Base-by-base conservation (phyloP, 2,329 filamentous ascomycete species). In the Aspergillus brasiliensis region DNA sequence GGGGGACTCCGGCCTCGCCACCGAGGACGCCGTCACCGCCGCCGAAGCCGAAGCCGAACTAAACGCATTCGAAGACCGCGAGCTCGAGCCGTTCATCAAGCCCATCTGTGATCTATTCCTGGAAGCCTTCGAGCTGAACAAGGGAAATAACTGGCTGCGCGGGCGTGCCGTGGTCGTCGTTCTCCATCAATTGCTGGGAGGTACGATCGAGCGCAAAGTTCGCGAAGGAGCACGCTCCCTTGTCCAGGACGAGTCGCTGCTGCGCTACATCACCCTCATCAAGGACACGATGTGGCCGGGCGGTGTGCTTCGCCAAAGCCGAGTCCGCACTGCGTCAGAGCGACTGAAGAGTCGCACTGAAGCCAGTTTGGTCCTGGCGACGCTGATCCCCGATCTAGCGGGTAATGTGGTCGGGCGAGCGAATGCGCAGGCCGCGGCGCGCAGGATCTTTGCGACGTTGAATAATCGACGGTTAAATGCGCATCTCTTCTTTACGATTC, bases 31-130 rank as follows among this genome's bases (percentile, higher is more conserved):
- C 8, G 76, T 80, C 23, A 82, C 82, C 3, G 80, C 84, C 17
- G 84, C 83, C 2, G 95, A 98, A 78, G 95, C 93, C 0, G 93
- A 98, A 77, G 94, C 94, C 0, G 95, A 98, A 76, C 81, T 99
- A 51, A 91, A 93, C 59, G 94, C 94, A 0, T 98, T 96, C 70
- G 94, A 98, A 76, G 89, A 91, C 72, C 89, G 88, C 69, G 92
- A 97, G 68, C 82, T 92, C 2, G 92, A 96, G 72, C 95, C 95
- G 1, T 98, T 99, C 71, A 95, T 99, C 69, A 99, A 97, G 74
- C 96, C 95, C 3, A 97, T 99, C 62, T 97, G 93, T 76, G 95
- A 99, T 75, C 88, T 99, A 61, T 99, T 99, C 77, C 85, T 99
- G 15, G 95, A 99, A 73, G 86, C 92, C 0, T 99, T 99, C 71